Conservation (phyloP, 331 rosid genomes). For the Phaseolus coccineus region DNA sequence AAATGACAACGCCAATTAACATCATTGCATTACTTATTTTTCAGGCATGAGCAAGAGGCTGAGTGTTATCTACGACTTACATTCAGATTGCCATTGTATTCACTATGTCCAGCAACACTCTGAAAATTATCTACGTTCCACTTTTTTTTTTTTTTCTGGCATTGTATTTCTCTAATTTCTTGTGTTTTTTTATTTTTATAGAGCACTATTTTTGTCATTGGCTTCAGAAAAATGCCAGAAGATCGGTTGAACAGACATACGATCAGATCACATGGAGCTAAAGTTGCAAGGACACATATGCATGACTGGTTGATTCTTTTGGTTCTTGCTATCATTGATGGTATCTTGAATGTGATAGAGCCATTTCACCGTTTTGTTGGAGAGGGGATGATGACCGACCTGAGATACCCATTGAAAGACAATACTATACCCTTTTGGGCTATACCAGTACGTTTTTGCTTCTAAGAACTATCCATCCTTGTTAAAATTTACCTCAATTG, state of each 20-base stretch:
- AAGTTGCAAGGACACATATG: slow-evolving; percentile 60
- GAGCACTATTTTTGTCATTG: background rate
- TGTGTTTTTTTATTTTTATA: background rate
- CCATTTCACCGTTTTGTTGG: slow-evolving; percentile 91
- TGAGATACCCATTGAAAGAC: slow-evolving; percentile 65
- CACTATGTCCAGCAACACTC: background rate
- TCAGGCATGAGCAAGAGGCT: background rate
- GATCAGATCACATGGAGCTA: slow-evolving; percentile 73
- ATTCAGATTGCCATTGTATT: background rate
- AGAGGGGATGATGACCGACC: slow-evolving; percentile 70
- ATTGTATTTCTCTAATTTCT: background rate
- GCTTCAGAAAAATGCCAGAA: slow-evolving; percentile 66
- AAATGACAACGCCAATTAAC: background rate
- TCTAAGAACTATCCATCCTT: background rate
- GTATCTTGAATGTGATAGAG: slow-evolving; percentile 60
- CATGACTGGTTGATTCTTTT: slow-evolving; percentile 76
- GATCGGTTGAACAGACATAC: slow-evolving; percentile 57
- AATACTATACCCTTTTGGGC: slow-evolving; percentile 85
- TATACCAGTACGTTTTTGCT: slow-evolving; percentile 67
- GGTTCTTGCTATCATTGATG: slow-evolving; percentile 59
- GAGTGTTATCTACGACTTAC: background rate
- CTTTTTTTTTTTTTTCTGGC: background rate
- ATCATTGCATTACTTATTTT: background rate
- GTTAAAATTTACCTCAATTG: background rate
- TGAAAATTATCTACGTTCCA: background rate